Conservation (phyloP, 179 eudicot species). For the Camellia oleifera region DNA sequence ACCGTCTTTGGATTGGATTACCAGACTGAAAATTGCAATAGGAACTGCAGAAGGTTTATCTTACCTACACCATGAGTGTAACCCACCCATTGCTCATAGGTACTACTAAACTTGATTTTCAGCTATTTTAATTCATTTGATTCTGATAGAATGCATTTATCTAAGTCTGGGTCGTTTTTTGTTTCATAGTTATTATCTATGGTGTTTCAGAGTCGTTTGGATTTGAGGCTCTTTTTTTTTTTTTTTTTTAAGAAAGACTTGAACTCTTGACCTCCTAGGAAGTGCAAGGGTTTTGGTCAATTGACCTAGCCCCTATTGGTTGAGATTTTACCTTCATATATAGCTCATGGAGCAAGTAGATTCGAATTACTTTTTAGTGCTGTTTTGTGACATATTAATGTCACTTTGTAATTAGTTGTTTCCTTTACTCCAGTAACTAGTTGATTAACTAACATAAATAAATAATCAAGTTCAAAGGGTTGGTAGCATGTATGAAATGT, state of each 20-base stretch:
- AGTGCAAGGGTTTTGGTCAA: too few relatives aligned
- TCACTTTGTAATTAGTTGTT: not conserved
- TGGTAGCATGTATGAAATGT: not conserved
- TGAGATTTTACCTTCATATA: not conserved
- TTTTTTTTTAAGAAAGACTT: too few relatives aligned
- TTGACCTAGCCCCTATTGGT: too few relatives aligned
- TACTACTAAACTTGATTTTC: slow-evolving; percentile 20
- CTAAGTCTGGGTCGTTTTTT: not conserved
- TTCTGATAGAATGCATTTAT: not conserved
- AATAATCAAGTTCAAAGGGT: not conserved
- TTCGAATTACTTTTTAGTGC: not conserved
- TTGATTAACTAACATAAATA: not conserved
- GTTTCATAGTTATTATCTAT: not conserved
- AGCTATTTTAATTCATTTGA: not conserved
- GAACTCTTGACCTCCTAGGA: too few relatives aligned
- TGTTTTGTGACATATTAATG: not conserved
- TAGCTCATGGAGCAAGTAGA: not conserved
- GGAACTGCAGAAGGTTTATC: slow-evolving; percentile 82
- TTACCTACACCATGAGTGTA: slow-evolving; percentile 82
- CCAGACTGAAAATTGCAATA: slow-evolving; percentile 78
- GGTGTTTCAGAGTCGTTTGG: not conserved
- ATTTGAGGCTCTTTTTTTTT: not conserved
- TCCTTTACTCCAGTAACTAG: not conserved
- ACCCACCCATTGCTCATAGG: slow-evolving; percentile 89
- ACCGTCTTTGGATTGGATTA: slow-evolving; percentile 91